Evolutionary conservation across 2,329 filamentous ascomycete genomes (phyloP), one percentile per base, ranked within the genome.

Genomic region (Cladosporium sphaerospermum): DNA sequence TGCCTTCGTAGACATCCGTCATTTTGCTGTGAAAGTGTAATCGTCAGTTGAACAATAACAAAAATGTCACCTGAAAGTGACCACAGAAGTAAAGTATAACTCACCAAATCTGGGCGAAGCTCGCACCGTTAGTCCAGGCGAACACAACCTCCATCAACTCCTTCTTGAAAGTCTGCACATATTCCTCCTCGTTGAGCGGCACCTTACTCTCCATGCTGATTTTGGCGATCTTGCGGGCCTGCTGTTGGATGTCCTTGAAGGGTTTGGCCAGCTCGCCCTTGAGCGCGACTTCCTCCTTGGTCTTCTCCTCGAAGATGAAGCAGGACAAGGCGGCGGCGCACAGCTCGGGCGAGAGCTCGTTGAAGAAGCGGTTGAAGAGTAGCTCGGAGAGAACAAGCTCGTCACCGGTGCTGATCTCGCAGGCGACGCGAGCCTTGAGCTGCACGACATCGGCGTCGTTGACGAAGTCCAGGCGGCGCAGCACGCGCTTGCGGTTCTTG

Each of bases 241-340:
- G 90, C 18, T 84, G 81, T 69, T 95, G 87, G 37, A 99, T 87
- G 67, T 95, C 88, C 46, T 86, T 81, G 69, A 84, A 93, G 13
- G 90, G 89, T 74, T 95, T 95, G 53, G 83, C 81, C 32, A 97
- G 78, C 57, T 96, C 88, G 61, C 96, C 90, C 63, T 86, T 86
- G 45, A 96, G 76, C 6, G 73, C 63, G 11, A 83, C 79, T 3
- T 82, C 75, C 10, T 91, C 84, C 62, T 92, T 87, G 45, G 88
- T 84, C 77, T 95, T 96, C 73, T 99, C 93, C 67, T 99, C 95
- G 61, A 97, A 96, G 59, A 99, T 93, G 73, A 99, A 97, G 66
- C 89, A 91, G 63, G 89, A 95, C 55, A 99, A 78, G 5, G 91
- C 83, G 0, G 92, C 82, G 1, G 93, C 93, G 62, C 86, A 88